phyloP scores from a whole-genome alignment of 208 protist species.

The Polymyxa betae region DNA sequence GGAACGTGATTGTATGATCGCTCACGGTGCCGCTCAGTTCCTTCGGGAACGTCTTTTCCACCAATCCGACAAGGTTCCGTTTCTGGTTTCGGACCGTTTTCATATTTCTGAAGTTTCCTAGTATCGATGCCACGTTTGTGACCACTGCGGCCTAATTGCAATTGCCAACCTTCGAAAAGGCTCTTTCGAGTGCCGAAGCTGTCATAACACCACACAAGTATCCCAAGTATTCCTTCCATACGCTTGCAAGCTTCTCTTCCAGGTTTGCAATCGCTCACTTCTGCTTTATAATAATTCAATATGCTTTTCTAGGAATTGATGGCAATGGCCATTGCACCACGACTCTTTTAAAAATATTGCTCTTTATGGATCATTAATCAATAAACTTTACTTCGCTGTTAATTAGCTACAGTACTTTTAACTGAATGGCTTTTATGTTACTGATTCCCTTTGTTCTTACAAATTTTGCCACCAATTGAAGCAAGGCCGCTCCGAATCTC shows the following conservation, averaged over 20 bases:
- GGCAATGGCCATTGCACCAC: conserved; percentile 89
- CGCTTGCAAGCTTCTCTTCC: conserved; percentile 93
- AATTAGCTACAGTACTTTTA: no score
- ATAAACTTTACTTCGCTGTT: no score
- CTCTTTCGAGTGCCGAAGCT: conserved; percentile 82
- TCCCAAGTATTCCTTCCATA: conserved; percentile 92
- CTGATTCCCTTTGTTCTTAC: no score
- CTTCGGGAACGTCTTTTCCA: conserved; percentile 83
- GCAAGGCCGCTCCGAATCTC: no score
- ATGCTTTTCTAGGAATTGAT: conserved; percentile 83
- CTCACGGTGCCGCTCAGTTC: conserved; percentile 87
- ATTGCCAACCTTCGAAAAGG: conserved; percentile 83
- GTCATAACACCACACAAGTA: conserved; percentile 75
- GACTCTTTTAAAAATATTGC: conserved; percentile 76
- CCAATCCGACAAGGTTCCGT: conserved; percentile 75
- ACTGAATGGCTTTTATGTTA: no score
- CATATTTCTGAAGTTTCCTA: not conserved
- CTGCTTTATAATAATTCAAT: not conserved
- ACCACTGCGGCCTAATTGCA: conserved; percentile 87
- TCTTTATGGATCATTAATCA: no score
- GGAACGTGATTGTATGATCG: conserved; percentile 95
- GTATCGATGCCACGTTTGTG: conserved; percentile 88
- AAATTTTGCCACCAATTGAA: no score
- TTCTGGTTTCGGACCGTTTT: not conserved
- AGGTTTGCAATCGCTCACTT: conserved; percentile 63